Percentiles rank a stretch among this genome's conserved stretches.
Evolutionary conservation across 176 grass and related monocot genomes (phyloP).

Genomic region (Paspalum notatum): DNA sequence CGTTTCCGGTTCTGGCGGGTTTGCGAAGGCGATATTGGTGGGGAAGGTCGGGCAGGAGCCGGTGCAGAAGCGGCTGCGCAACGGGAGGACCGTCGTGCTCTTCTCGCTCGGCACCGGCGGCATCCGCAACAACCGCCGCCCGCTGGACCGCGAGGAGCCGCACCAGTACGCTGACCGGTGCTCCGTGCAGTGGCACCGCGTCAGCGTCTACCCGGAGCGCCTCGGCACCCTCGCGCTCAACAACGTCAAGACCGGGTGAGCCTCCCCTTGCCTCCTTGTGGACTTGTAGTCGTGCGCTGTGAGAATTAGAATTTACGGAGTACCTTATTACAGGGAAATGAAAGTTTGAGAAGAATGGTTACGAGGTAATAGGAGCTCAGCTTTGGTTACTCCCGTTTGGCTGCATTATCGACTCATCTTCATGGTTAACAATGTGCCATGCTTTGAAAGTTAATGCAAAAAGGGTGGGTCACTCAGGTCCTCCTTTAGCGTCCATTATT

Average conservation of each 20-base stretch:
- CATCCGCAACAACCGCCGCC: slow-evolving; percentile 94
- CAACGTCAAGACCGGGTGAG: slow-evolving; percentile 79
- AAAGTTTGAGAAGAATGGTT: neutral
- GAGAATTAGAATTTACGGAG: slow-evolving; percentile 15
- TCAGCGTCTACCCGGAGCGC: slow-evolving; percentile 64
- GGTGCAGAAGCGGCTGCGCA: slow-evolving; percentile 67
- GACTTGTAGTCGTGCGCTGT: neutral
- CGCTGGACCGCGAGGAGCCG: slow-evolving; percentile 70
- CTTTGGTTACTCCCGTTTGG: slow-evolving; percentile 20
- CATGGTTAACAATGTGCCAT: neutral
- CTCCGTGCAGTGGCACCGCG: slow-evolving; percentile 96
- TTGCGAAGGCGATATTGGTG: slow-evolving; percentile 70
- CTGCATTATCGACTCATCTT: neutral
- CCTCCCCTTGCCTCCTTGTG: neutral
- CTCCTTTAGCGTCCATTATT: neutral
- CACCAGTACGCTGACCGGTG: slow-evolving; percentile 75
- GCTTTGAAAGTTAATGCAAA: slow-evolving; percentile 13
- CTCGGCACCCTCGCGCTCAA: slow-evolving; percentile 63
- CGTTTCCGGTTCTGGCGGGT: neutral
- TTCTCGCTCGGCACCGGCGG: slow-evolving; percentile 91
- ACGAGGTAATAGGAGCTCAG: neutral
- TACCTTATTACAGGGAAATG: neutral
- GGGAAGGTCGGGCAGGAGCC: slow-evolving; percentile 90
- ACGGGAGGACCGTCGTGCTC: slow-evolving; percentile 59
- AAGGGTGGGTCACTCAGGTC: neutral